Evolutionary conservation across 148 eudicot species (phyloP).

Genomic region (Fagopyrum homotropicum): DNA sequence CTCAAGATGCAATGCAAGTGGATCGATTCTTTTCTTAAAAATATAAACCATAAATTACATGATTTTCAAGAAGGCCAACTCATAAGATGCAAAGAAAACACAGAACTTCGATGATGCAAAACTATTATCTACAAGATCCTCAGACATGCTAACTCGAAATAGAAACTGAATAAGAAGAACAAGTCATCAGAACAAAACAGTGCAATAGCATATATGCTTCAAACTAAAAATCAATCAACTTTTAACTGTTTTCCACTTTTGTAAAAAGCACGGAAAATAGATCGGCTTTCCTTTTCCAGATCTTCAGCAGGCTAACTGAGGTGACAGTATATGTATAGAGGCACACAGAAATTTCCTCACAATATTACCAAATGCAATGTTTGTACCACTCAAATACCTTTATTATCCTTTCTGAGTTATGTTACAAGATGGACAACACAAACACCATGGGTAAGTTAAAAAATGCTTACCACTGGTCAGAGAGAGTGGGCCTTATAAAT

Average conservation of each 20-base stretch:
- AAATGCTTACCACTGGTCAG: conserved; percentile 71
- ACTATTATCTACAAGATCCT: not conserved
- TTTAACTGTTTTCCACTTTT: not conserved
- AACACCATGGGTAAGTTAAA: not conserved
- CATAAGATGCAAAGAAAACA: conserved; percentile 4
- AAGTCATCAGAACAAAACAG: not conserved
- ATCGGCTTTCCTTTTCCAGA: not conserved
- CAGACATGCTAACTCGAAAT: not conserved
- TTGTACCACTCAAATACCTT: not conserved
- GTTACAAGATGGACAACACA: not conserved
- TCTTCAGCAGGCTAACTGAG: not conserved
- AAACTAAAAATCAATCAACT: not conserved
- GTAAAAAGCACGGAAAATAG: not conserved
- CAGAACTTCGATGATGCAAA: not conserved
- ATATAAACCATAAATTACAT: not conserved
- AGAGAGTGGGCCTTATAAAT: conserved; percentile 79
- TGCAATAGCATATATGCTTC: not conserved
- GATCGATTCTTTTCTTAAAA: not conserved
- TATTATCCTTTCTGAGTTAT: not conserved
- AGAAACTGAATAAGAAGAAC: not conserved
- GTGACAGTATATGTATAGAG: not conserved
- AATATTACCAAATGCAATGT: not conserved
- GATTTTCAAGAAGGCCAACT: conserved; percentile 1
- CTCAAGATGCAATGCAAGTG: not conserved
- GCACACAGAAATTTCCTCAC: not conserved